Evolutionary conservation across 306 rosid species (phyloP), one percentile per base, ranked within the genome.

Genomic region (Castanospermum australe): DNA sequence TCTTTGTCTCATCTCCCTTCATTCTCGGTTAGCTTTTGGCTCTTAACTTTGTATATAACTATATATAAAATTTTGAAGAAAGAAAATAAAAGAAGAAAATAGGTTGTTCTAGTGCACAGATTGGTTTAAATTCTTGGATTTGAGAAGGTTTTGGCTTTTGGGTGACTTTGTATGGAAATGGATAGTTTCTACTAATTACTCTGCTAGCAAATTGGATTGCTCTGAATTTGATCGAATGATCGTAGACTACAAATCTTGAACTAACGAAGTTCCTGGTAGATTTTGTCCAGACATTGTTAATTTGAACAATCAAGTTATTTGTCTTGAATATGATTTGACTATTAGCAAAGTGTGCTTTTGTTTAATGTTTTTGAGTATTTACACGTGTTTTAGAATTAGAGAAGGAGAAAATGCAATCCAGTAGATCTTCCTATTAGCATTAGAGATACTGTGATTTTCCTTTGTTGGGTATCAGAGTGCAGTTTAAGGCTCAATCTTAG

Each of bases 71-170:
- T 50, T 28, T 24, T 63, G 21, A 17, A 24, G 4, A 1, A 30
- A 32, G 33, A 4, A 6, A 7, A 42, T 6, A 41, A 2, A 5
- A 10, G 4, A 17, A 13, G 15, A 17, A 66, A 24, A 36, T 56
- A 30, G 22, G 38, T 22, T 15, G 32, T 44, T 30, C 17, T 59
- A 24, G 36, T 24, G n/a, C 10, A 0, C 45, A 2, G 48, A n/a
- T 44, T 71, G 63, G 71, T 77, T 73, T 54, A 32, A 61, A 67
- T 77, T 68, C 5, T 73, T 73, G 55, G 17, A 71, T 67, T 64
- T 71, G 63, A 35, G 73, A 47, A 33, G 18, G 64, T 57, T 60
- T 15, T 41, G 68, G 18, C 56, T 57, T 60, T 15, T 41, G 68
- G 41, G 39, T 10, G 38, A 62, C 56, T 1, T 24, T 61, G 24